Base-by-base conservation (phyloP, 1,284 basidiomycete genomes). In the Cystobasidium slooffiae region DNA sequence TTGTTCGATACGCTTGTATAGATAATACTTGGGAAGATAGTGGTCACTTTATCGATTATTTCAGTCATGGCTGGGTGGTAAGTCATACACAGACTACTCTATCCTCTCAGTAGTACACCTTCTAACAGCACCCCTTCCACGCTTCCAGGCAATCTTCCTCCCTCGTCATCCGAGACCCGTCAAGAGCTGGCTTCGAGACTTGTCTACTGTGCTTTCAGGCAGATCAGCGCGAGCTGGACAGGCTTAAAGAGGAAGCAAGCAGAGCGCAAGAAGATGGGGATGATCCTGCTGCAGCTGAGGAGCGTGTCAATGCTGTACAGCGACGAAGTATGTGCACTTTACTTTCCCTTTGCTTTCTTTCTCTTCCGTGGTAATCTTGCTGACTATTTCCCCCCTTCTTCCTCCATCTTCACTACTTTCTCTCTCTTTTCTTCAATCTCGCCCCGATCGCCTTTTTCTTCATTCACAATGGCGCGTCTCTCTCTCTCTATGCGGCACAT, bases 161-260 rank as follows among this genome's bases (percentile, higher is more conserved):
- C 24, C 61, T 63, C n/a, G 61, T 63, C 61, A 22, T 63, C 43
- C 6, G 46, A 49, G 44, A 63, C 10, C 61, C 44, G 9, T 47
- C 44, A 37, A 43, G 20, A 16, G 43, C 61, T 9, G 61, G 61
- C 8, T 16, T 46, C 18, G 61, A 63, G 31, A 37, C 61, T n/a
- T 63, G 61, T 20, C 6, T 63, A 8, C 24, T 18, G 5, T 63
- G 61, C 20, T 51, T 14, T 14, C 20, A 63, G 44, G 61, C 18
- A 20, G 18, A n/a, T 55, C n/a, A 63, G n/a, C 12, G 20, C 12
- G 44, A 63, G 24, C 61, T 43, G 12, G 43, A 9, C 6, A 10
- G 22, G 8, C 22, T 47, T 1, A 51, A 6, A 20, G 43, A 47
- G 3, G 61, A 22, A 6, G 44, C 46, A 12, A 47, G 22, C 20